phyloP scores from a whole-genome alignment of 2,329 filamentous ascomycete species.

The Mycocentrospora acerina region DNA sequence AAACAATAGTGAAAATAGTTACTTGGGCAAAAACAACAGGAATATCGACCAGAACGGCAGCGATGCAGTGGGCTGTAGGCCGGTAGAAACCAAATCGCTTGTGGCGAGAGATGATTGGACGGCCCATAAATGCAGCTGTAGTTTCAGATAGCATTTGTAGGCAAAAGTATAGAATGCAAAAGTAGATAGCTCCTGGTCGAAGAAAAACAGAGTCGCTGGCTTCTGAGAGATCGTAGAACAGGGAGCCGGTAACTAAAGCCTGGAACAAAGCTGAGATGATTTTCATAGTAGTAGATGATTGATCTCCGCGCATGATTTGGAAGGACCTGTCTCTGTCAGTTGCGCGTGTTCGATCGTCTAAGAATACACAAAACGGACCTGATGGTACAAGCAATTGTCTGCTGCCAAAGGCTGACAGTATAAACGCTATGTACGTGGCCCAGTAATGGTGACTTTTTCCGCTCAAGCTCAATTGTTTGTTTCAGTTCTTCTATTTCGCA shows the following conservation, averaged over 20 bases:
- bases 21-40: constrained; percentile 61
- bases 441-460: constrained; percentile 53
- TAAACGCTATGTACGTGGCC: constrained; percentile 47
- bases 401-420: constrained; percentile 59
- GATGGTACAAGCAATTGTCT: too few relatives aligned
- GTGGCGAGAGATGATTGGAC: constrained; percentile 85
- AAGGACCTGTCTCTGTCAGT: too few relatives aligned
- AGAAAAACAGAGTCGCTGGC: constrained; percentile 62
- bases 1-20: constrained; percentile 57
- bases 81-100: constrained; percentile 80
- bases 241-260: constrained; percentile 63
- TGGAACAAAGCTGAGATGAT: constrained; percentile 59
- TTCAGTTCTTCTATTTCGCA: constrained; percentile 48
- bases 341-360: too few relatives aligned
- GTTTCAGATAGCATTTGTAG: constrained; percentile 67
- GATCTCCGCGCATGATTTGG: constrained; percentile 66
- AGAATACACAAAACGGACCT: too few relatives aligned
- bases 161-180: constrained; percentile 62
- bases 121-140: constrained; percentile 56
- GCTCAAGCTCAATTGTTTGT: constrained; percentile 52
- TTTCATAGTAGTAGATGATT: constrained; percentile 63
- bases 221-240: constrained; percentile 65
- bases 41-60: constrained; percentile 65
- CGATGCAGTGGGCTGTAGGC: constrained; percentile 69
- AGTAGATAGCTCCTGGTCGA: constrained; percentile 65